Evolutionary conservation across 129 eudicot genomes (phyloP).

Genomic region (Heracleum sosnowskyi): DNA sequence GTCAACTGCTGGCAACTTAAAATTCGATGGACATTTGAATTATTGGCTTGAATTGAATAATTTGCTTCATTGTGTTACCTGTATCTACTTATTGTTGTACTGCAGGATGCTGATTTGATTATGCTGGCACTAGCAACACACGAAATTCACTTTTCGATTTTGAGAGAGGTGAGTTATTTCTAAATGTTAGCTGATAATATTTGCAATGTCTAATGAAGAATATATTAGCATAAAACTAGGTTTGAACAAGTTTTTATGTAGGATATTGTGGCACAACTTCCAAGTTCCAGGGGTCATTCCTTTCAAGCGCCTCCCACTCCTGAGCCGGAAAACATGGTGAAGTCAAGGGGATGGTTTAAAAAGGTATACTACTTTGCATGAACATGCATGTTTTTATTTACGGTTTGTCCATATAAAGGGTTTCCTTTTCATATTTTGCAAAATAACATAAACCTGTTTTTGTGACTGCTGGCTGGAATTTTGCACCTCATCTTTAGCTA

Average conservation of each 20-base stretch:
- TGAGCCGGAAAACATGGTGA: neutral
- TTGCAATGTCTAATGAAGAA: too few species aligned
- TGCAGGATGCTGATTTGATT: neutral
- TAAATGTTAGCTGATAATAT: neutral
- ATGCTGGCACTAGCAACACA: constrained; percentile 2
- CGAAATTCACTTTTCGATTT: constrained; percentile 24
- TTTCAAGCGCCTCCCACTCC: neutral
- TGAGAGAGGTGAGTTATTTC: constrained; percentile 42
- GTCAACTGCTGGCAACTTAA: neutral
- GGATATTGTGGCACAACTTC: constrained; percentile 21
- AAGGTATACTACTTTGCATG: neutral
- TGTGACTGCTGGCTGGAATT: too few species aligned
- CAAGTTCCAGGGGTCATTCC: neutral
- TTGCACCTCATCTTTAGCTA: too few species aligned
- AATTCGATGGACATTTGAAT: neutral
- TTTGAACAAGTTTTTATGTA: too few species aligned
- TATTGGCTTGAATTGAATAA: neutral
- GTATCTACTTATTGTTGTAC: neutral
- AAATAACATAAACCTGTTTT: too few species aligned
- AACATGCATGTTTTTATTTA: too few species aligned
- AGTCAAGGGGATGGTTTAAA: constrained; percentile 7
- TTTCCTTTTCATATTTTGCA: too few species aligned
- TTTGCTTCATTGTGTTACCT: neutral
- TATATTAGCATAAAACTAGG: too few species aligned
- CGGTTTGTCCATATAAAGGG: neutral